Evolutionary conservation across 2,329 filamentous ascomycete genomes (phyloP), one percentile per base, ranked within the genome.

Genomic region (Talaromyces sp.): DNA sequence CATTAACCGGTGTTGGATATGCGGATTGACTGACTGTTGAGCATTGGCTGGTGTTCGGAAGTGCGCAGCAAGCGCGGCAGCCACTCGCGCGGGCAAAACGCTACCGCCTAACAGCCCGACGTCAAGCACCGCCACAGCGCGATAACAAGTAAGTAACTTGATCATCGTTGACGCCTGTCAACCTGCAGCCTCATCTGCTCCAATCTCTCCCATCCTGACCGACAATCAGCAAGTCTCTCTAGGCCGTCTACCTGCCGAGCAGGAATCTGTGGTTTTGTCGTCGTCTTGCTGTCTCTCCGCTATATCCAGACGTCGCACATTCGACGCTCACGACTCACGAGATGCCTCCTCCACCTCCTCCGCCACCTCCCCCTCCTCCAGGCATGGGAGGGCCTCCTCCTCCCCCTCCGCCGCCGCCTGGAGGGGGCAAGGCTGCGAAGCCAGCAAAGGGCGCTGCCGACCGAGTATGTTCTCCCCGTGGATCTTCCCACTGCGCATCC

Each of bases 301-400:
- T 25, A 28, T 52, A 49, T 39, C 30, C 42, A 32, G 19, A 27
- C 49, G 44, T 44, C 33, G 36, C 57, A 27, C 55, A 58, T 49
- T 53, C 57, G 39, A 22, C 61, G 52, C 52, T 62, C 58, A 58
- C 58, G 62, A 49, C 61, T 62, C 60, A 64, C 63, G 72, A 62
- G 57, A 78, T 78, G 73, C 77, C 79, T 68, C 76, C 78, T 69
- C 84, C 84, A 57, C 84, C 87, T 54, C 88, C 88, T 59, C 89
- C 89, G 2, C 89, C 89, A 1, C 90, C 89, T 36, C 89, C 87
- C 47, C 85, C 88, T 59, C 85, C 84, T 60, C 79, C 81, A 69
- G 84, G 84, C 61, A 73, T 78, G 65, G 80, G 80, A 69, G 86
- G 85, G 71, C 82, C 82, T 67, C 88, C 87, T 62, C 87, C 86